These are phyloP conservation scores for Zymoseptoria pseudotritici DNA, from an alignment of 2,329 filamentous ascomycete genomes.

Conservation along the genomic window DNA sequence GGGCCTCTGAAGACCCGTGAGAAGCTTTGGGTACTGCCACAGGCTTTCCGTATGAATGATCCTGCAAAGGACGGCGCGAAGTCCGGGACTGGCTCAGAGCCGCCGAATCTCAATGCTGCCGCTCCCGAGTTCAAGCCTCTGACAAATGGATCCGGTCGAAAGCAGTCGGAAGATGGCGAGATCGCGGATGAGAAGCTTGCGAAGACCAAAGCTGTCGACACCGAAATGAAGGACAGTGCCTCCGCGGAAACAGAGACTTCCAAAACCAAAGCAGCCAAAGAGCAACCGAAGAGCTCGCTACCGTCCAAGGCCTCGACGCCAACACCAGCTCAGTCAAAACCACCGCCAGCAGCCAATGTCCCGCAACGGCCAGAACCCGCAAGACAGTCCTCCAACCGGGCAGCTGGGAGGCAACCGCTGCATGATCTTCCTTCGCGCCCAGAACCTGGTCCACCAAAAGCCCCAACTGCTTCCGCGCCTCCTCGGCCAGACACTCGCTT, in stretches of 20 bases:
- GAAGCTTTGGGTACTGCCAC: constrained; percentile 64
- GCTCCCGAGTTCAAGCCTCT: constrained; percentile 59
- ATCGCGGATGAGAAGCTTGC: constrained; percentile 54
- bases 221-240: constrained; percentile 19
- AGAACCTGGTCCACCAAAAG: constrained; percentile 10
- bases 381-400: constrained; percentile 23
- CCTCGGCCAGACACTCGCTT: constrained; percentile 19
- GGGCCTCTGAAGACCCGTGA: constrained; percentile 62
- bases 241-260: constrained; percentile 2
- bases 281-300: constrained; percentile 5
- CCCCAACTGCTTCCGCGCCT: constrained; percentile 4
- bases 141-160: constrained; percentile 38
- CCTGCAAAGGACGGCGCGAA: constrained; percentile 20
- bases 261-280: neutral
- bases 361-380: constrained; percentile 30
- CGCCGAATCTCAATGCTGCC: constrained; percentile 43
- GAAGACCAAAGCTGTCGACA: constrained; percentile 18
- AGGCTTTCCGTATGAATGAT: constrained; percentile 52
- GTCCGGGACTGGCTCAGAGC: constrained; percentile 23
- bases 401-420: constrained; percentile 22
- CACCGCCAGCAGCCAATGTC: constrained; percentile 10
- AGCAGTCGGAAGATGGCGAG: constrained; percentile 58
- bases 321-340: constrained; percentile 13
- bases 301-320: constrained; percentile 19
- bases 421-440: constrained; percentile 42